Base-by-base conservation (phyloP, 2,329 filamentous ascomycete species). In the Gnomoniopsis smithogilvyi region DNA sequence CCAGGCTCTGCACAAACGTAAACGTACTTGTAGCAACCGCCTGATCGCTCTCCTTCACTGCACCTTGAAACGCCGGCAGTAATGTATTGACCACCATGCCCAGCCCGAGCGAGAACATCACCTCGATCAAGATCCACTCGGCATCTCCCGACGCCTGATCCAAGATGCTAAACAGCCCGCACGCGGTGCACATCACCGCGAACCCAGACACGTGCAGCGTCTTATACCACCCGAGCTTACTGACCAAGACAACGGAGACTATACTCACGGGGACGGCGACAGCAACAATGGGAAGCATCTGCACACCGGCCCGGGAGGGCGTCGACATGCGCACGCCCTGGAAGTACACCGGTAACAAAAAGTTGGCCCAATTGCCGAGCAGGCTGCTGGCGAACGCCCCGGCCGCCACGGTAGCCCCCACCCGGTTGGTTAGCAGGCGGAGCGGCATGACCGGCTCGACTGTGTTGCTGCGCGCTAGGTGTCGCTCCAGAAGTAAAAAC, bases 1-100 rank as follows among this genome's bases (percentile, higher is more conserved):
- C 80, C 7, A 82, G 72, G 3, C 67, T 72, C 6, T 79, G 73
- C 41, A 78, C 69, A 56, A 81, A 82, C 0, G 67, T 65, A 68
- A 72, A 78, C 21, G 73, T 74, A 0, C 69, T 70, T 1, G 73
- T 73, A 0, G 74, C 72, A 0, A 68, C 64, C 0, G 73, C 71
- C 11, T 69, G 65, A 51, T 80, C 75, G 0, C 58, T 56, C 43
- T 78, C 74, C 0, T 62, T 47, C 0, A 74, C 51, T 0, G 65
- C 54, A 0, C 74, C 77, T 59, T 78, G 76, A 15, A 77, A 73
- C 0, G 78, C 75, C 0, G 79, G 75, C 1, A 78, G 71, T 1
- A 78, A 67, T 0, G 73, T 72, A 19, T 73, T 72, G 43, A 80
- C 68, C 1, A 81, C 55, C 1, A 80, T 66, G 0, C 79, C 80